Base-by-base conservation (phyloP, 345 rosid genomes). In the Brassica incana region DNA sequence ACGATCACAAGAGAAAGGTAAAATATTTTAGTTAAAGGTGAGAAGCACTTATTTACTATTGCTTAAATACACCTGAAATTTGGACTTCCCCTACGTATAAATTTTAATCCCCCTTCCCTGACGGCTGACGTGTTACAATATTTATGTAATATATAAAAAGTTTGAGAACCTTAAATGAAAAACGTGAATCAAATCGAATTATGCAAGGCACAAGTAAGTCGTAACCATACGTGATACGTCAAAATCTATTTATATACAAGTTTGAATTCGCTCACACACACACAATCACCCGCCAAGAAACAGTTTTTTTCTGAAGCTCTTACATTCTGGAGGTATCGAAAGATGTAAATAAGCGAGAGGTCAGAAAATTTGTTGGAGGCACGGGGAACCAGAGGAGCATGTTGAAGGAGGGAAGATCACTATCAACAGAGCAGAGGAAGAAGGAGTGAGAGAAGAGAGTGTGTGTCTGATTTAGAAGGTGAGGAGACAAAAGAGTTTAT, bases 401-500 rank as follows among this genome's bases (percentile, higher is more conserved):
- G 68, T 10, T 30, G 67, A 4, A 74, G 15, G 20, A 27, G 67
- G 32, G 32, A 29, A 29, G 32, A 3, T 29, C 32, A 29, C 32
- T 29, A 29, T 29, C 5, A 29, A 3, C 32, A 29, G 32, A 29
- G 32, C 15, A 65, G 73, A 59, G 40, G 40, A 40, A 80, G 81
- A 64, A 88, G 74, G 77, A 77, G 69, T 72, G 78, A 59, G 5
- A 15, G 29, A 9, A 89, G 87, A 63, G 90, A 84, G 87, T 89
- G 94, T 80, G 72, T 88, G 80, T 86, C 86, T 8, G 91, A 86
- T 14, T 82, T 89, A 75, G 98, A 92, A 82, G 88, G 88, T 73
- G 88, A 89, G 58, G 98, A 94, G 86, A 78, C 90, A 5, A 85
- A 88, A 84, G 98, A 96, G 85, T 88, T 94, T 83, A 88, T 87